A percentile compares a stretch with the other conserved stretches of the same genome.
Evolutionary conservation across 1,284 basidiomycete species (phyloP).

Genomic region (Cutaneotrichosporon curvatum): DNA sequence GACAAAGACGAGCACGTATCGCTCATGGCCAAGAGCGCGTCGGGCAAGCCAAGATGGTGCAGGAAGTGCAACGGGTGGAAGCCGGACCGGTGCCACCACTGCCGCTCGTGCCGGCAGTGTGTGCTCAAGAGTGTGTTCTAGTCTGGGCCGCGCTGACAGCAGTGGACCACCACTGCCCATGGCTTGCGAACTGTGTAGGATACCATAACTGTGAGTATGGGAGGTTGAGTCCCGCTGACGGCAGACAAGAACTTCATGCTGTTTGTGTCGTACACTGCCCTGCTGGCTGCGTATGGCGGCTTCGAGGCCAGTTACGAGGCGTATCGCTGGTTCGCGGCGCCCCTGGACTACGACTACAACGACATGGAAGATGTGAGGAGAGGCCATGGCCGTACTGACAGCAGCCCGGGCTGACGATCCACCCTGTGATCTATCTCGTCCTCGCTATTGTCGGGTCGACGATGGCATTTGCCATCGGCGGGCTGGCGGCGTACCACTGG

Average conservation of each 20-base stretch:
- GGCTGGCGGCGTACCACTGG: constrained; percentile 68
- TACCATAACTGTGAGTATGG: constrained; percentile 58
- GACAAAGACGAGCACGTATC: constrained; percentile 8
- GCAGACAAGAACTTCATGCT: constrained; percentile 70
- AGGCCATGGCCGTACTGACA: constrained; percentile 5
- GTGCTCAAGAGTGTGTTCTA: constrained; percentile 71
- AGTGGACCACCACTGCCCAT: constrained; percentile 77
- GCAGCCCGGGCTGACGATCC: constrained; percentile 51
- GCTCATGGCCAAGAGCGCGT: constrained; percentile 32
- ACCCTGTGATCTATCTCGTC: constrained; percentile 62
- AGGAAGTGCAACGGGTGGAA: constrained; percentile 50
- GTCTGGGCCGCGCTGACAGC: constrained; percentile 3
- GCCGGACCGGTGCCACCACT: constrained; percentile 78
- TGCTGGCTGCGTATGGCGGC: constrained; percentile 60
- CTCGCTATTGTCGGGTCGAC: constrained; percentile 58
- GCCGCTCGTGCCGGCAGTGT: constrained; percentile 66
- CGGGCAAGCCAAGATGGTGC: constrained; percentile 39
- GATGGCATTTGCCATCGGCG: constrained; percentile 63
- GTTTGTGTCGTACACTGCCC: constrained; percentile 62
- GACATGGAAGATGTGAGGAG: constrained; percentile 2
- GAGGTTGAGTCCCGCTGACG: background rate
- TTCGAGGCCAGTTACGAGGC: constrained; percentile 56
- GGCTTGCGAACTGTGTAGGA: constrained; percentile 77
- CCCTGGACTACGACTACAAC: constrained; percentile 1
- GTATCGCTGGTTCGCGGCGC: constrained; percentile 60